Percentiles rank a stretch among this genome's conserved stretches.
phyloP scores from a whole-genome alignment of 768 basidiomycete genomes.

The Tylopilus sp. region DNA sequence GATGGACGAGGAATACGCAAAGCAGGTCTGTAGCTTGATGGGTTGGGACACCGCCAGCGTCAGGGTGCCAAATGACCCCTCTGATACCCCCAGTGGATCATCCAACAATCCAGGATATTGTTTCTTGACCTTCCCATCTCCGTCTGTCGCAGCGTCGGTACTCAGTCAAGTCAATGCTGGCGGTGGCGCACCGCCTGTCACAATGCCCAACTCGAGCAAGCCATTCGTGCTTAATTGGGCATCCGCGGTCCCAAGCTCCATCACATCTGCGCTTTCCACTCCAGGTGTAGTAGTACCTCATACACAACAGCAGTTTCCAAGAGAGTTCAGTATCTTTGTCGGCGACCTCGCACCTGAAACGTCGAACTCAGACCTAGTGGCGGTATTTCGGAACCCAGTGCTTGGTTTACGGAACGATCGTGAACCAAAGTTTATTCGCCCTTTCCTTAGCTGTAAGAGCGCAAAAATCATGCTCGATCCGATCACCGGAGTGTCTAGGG shows the following conservation, averaged over 20 bases:
- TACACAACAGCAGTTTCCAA: slow-evolving; percentile 58
- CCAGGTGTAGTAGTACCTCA: slow-evolving; percentile 26
- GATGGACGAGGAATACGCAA: slow-evolving; percentile 97
- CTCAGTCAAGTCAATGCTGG: slow-evolving; percentile 60
- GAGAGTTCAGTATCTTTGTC: slow-evolving; percentile 93
- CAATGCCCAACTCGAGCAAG: slow-evolving; percentile 85
- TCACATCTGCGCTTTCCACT: slow-evolving; percentile 31
- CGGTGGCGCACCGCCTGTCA: slow-evolving; percentile 41
- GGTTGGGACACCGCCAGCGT: slow-evolving; percentile 78
- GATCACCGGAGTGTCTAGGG: slow-evolving; percentile 81
- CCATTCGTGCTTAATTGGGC: slow-evolving; percentile 86
- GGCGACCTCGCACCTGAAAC: slow-evolving; percentile 92
- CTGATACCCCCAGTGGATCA: slow-evolving; percentile 58
- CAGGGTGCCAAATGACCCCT: slow-evolving; percentile 64
- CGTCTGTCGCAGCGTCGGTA: slow-evolving; percentile 64
- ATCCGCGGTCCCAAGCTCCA: slow-evolving; percentile 37
- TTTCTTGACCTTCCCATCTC: slow-evolving; percentile 80
- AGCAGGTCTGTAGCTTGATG: slow-evolving; percentile 83
- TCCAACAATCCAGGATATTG: slow-evolving; percentile 86
- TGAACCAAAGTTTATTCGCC: slow-evolving; percentile 84
- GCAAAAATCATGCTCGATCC: slow-evolving; percentile 96
- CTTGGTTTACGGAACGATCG: slow-evolving; percentile 81
- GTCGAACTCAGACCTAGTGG: slow-evolving; percentile 93
- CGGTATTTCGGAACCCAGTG: slow-evolving; percentile 87
- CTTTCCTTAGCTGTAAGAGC: slow-evolving; percentile 90